A percentile compares a stretch with the other conserved stretches of the same genome.
phyloP scores from a whole-genome alignment of 108 stramenopile species.

The Cyclotella atomus region DNA sequence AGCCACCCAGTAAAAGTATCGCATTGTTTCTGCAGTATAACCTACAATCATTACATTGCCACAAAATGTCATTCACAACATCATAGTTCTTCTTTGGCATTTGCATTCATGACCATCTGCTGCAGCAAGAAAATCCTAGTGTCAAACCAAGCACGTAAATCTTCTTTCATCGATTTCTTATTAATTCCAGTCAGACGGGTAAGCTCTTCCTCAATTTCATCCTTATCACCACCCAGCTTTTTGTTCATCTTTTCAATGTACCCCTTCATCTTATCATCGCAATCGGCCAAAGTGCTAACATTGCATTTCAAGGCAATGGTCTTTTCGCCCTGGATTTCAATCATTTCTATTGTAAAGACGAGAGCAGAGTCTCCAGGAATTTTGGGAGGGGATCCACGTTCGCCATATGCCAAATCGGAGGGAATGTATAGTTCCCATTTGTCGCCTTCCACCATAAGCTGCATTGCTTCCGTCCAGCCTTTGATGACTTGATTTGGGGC shows the following conservation, averaged over 20 bases:
- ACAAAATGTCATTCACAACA: no score
- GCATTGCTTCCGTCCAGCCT: constrained; percentile 87
- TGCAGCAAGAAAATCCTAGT: constrained; percentile 52
- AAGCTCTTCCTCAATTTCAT: constrained; percentile 54
- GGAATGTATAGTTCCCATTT: constrained; percentile 88
- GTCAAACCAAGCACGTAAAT: constrained; percentile 50
- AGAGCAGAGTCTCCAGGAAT: constrained; percentile 84
- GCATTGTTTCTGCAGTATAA: no score
- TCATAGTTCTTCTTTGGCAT: constrained; percentile 47
- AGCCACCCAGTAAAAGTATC: no score
- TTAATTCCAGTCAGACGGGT: constrained; percentile 53
- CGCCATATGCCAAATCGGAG: constrained; percentile 91
- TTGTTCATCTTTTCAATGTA: constrained; percentile 67
- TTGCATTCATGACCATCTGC: constrained; percentile 42
- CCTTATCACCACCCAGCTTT: constrained; percentile 40
- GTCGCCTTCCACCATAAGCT: constrained; percentile 89
- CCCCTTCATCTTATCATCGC: constrained; percentile 65
- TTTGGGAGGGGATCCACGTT: constrained; percentile 69
- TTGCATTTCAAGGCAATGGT: constrained; percentile 64
- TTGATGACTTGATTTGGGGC: constrained; percentile 94
- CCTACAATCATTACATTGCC: no score
- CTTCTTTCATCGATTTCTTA: constrained; percentile 49
- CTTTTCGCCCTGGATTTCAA: constrained; percentile 74
- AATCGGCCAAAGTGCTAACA: constrained; percentile 44
- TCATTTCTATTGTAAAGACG: constrained; percentile 91